phyloP scores from a whole-genome alignment of 345 rosid species.

The Clarkia xantiana region DNA sequence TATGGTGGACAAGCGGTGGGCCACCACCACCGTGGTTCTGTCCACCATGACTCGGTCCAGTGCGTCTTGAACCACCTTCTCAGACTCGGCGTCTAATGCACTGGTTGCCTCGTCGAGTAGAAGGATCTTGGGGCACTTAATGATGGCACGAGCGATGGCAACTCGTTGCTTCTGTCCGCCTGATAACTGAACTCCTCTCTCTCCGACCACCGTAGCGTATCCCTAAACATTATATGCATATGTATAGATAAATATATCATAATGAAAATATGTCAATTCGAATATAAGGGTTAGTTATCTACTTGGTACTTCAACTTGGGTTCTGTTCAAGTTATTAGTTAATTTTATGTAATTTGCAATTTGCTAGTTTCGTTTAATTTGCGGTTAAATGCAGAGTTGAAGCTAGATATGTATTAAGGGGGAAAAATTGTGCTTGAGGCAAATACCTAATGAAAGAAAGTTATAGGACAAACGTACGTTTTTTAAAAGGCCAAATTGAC shows the following conservation, averaged over 20 bases:
- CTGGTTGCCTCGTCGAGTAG: conserved; percentile 55
- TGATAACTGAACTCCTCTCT: conserved; percentile 38
- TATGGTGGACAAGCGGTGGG: conserved; percentile 41
- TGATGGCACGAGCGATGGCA: conserved; percentile 45
- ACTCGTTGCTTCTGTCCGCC: conserved; percentile 54
- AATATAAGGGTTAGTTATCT: background rate
- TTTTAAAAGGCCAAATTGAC: too few species aligned
- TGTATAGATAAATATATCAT: background rate
- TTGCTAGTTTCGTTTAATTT: too few species aligned
- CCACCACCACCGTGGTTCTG: conserved; percentile 34
- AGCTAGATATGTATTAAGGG: too few species aligned
- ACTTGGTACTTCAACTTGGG: too few species aligned
- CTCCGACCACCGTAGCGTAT: conserved; percentile 39
- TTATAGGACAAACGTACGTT: too few species aligned
- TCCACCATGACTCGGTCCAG: conserved; percentile 31
- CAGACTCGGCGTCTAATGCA: conserved; percentile 47
- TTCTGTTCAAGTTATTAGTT: too few species aligned
- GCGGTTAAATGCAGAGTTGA: too few species aligned
- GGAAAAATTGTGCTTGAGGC: too few species aligned
- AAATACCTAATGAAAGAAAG: too few species aligned
- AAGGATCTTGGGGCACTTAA: conserved; percentile 34
- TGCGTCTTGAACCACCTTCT: conserved; percentile 45
- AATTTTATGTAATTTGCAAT: too few species aligned
- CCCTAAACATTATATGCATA: conserved; percentile 23
- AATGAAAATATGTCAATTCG: background rate